Base-by-base conservation (phyloP, 73 alveolate species). In the Paraurostyla sp. region DNA sequence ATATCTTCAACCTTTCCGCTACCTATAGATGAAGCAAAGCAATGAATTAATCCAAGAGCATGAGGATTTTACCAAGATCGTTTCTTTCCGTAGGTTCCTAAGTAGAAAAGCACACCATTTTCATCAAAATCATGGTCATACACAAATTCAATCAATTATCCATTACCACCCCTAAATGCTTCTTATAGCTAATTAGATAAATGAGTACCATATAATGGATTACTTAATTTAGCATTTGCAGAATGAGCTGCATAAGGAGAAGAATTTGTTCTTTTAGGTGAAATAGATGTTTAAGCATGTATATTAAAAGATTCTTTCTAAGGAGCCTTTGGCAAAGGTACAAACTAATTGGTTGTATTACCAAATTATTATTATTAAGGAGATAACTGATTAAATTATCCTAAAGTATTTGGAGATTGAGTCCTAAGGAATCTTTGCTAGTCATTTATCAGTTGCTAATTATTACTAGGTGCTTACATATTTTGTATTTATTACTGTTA, bases 41-140 rank as follows among this genome's bases (percentile, higher is more conserved):
- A 97, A 59, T 91, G 76, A 23, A 97, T 97, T 86, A 89, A 69
- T 29, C 98, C 98, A n/a, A 92, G 58, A 40, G 87, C 88, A 87
- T 92, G 98, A 6, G 99, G 99, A 89, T 98, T 98, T 71, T 91
- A 78, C 92, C 96, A 98, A 33, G 88, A 82, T 71, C 58, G 76
- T 57, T 82, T 85, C 63, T 73, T 71, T 16, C 99, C 99, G 50
- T 90, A 71, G 23, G 99, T 94, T 7, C 99, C 99, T 69, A 98
- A 90, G 83, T 40, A 98, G 93, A 76, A 98, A 35, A 98, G 78
- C 15, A 90, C 97, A 33, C 99, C 99, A 85, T 97, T 97, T 76
- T 95, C 98, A 93, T 98, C 99, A 42, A 96, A 81, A 76, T 97
- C 99, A 80, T 84, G 89, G 29, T 91, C 91, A 87, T 94, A 97